Base-by-base conservation (phyloP, 2,329 filamentous ascomycete species). In the Pseudogymnoascus sp. region DNA sequence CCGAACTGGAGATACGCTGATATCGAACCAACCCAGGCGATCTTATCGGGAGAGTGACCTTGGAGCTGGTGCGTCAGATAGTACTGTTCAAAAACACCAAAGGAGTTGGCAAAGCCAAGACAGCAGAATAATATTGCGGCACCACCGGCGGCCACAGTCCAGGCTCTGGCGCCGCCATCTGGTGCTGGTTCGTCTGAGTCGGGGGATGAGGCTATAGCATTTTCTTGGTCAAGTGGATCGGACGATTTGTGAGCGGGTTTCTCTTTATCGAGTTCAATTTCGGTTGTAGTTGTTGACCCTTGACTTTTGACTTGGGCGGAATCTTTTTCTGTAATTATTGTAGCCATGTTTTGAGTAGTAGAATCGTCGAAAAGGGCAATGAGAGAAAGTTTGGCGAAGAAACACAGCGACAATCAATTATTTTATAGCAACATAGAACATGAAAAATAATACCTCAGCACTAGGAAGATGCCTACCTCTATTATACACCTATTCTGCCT, bases 11-110 rank as follows among this genome's bases (percentile, higher is more conserved):
- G 75, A 64, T 79, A 81, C 26, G 78, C 71, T 62, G 83, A 76
- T 1, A 84, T 68, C 0, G 81, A 81, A 0, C 80, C 77, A 44
- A 85, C 84, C 83, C 82, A 85, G 10, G 82, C 74, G n/a, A 85
- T 75, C 0, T 77, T 78, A 58, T 78, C 81, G 1, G 79, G 65
- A 0, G 79, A 79, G 64, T 81, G 79, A 3, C 73, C 57, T 8
- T 66, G 69, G 3, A 85, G 71, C 15, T 78, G 75, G 5, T 77
- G 71, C 5, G 69, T 74, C 63, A 81, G 72, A 65, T 85, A 85
- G 67, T 84, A 83, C 26, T 77, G 75, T 66, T 84, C 80, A 63
- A 84, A 84, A 15, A 78, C 74, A 4, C 81, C 82, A 70, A 69
- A 68, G 71, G 74, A 76, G 59, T 75, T 76, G 33, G 75, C 74